Conservation (phyloP, 2,329 filamentous ascomycete genomes). For the Calonectria ilicicola region DNA sequence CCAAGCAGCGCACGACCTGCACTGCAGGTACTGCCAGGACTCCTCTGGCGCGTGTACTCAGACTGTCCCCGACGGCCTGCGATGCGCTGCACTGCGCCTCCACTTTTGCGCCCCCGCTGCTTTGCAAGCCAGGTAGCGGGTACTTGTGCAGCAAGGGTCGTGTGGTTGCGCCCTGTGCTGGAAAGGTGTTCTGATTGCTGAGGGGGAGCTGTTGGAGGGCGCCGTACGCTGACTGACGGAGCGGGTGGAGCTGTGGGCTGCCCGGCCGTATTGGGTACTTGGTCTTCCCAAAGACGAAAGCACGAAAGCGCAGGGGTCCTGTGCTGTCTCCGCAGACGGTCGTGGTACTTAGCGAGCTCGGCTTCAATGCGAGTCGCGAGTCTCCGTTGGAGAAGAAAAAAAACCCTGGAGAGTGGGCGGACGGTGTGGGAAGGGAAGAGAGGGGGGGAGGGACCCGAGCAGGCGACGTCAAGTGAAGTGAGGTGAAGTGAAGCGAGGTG, state of each 20-base stretch:
- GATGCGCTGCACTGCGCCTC: slow-evolving; percentile 7
- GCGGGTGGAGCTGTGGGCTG: slow-evolving; percentile 16
- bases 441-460: neutral
- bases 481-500: neutral
- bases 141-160: slow-evolving; percentile 32
- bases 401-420: neutral
- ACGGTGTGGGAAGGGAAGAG: slow-evolving; percentile 6
- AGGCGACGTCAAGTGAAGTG: neutral
- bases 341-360: slow-evolving; percentile 16
- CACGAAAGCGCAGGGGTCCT: slow-evolving; percentile 15
- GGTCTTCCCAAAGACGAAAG: slow-evolving; percentile 5
- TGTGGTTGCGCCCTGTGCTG: slow-evolving; percentile 27
- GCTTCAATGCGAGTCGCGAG: slow-evolving; percentile 9
- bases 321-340: slow-evolving; percentile 4
- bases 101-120: slow-evolving; percentile 9
- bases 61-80: neutral
- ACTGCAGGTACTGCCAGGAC: slow-evolving; percentile 9
- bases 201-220: neutral
- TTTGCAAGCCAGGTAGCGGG: slow-evolving; percentile 13
- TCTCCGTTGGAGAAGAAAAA: neutral
- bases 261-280: slow-evolving; percentile 29
- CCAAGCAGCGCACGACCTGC: slow-evolving; percentile 11
- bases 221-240: slow-evolving; percentile 12
- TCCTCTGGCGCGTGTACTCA: neutral
- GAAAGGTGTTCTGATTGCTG: neutral